Base-by-base conservation (phyloP, 805 yeast species). In the Ogataea siamensis region DNA sequence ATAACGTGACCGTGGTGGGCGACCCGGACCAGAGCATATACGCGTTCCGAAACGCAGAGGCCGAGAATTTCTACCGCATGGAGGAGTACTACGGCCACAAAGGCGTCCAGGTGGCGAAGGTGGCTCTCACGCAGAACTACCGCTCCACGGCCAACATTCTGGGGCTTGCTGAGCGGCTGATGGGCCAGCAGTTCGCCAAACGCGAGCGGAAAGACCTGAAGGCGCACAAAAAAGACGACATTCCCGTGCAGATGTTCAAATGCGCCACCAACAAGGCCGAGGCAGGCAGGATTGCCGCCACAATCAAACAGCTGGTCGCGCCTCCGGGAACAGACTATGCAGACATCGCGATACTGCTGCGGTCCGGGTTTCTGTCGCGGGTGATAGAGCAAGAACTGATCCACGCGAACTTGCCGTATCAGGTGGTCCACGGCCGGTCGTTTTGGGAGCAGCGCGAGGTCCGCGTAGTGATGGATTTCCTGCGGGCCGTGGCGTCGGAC, bases 1-100 rank as follows among this genome's bases (percentile, higher is more conserved):
- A 77, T 43, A 80, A 80, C 41, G 72, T 91, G 7, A 86, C 97
- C 0, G 80, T 88, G 1, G 97, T 91, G 2, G 99, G 99, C 1
- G 99, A 91, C 55, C 96, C 96, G 0, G 96, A 93, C 59, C 99
- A 91, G 60, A 82, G 95, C 54, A 91, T 91, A 15, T 91, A 93
- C 58, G 87, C 83, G 0, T 91, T 91, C 50, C 67, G 98, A 43
- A 79, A 82, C 51, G 97, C 97, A 0, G 78, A 78, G 23, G 68
- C 82, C 1, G 63, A 67, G 12, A 88, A 85, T 51, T 86, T 89
- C 50, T 62, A 63, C 27, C 64, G 65, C 10, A 77, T 87, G 85
- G 58, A 63, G 27, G 37, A 48, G 0, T 54, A 65, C 41, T 72
- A 53, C 28, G 35, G 17, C 2, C 47, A 54, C 1, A 53, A 30